Evolutionary conservation across 2,329 filamentous ascomycete species (phyloP).

Genomic region (Spiromastix sp.): DNA sequence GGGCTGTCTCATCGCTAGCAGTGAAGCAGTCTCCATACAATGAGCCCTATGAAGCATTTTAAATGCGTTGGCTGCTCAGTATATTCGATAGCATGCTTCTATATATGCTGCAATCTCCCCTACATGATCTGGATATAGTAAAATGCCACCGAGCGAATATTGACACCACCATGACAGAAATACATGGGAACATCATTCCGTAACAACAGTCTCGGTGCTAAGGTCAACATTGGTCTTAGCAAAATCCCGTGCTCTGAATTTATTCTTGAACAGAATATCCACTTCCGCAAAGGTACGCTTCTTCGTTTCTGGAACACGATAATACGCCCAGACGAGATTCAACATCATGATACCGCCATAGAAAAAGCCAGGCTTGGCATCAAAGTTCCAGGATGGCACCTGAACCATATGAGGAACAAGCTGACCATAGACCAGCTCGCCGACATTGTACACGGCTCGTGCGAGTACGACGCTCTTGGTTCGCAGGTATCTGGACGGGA

Average conservation of each 20-base stretch:
- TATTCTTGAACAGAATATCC: conserved; percentile 31
- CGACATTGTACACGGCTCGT: conserved; percentile 40
- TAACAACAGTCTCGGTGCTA: too few relatives aligned
- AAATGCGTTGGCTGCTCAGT: too few relatives aligned
- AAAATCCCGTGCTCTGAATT: conserved; percentile 29
- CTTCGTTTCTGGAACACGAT: conserved; percentile 35
- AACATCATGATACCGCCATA: conserved; percentile 28
- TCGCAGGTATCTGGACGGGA: conserved; percentile 45
- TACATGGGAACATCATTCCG: too few relatives aligned
- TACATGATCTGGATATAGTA: too few relatives aligned
- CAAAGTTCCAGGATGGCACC: conserved; percentile 26
- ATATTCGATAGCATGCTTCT: too few relatives aligned
- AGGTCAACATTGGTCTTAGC: conserved; percentile 23
- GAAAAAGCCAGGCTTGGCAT: conserved; percentile 30
- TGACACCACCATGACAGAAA: too few relatives aligned
- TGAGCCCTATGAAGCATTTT: too few relatives aligned
- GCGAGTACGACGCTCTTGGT: conserved; percentile 47
- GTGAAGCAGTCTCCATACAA: too few relatives aligned
- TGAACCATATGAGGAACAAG: conserved; percentile 15
- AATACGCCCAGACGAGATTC: conserved; percentile 32
- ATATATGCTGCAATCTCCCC: too few relatives aligned
- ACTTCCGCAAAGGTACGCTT: conserved; percentile 32
- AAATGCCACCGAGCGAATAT: too few relatives aligned
- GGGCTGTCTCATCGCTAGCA: too few relatives aligned
- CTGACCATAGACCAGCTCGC: conserved; percentile 36